Evolutionary conservation across 768 basidiomycete species (phyloP).

Genomic region (Solioccasus polychromus): DNA sequence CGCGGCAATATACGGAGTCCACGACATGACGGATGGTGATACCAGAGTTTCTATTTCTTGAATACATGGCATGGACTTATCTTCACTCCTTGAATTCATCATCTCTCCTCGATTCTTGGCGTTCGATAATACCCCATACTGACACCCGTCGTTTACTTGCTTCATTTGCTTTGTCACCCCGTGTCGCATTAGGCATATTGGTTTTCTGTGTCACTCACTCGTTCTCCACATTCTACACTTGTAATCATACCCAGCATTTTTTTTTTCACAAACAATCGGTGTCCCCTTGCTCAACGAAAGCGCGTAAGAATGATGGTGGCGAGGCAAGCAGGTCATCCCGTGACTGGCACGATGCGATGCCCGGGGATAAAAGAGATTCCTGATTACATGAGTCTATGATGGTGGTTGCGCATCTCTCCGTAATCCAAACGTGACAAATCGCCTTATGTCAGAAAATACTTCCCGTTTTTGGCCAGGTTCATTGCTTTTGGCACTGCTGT

Average conservation of each 20-base stretch:
- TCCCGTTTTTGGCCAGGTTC: slow-evolving; percentile 57
- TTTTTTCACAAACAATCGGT: not conserved
- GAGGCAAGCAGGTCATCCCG: not conserved
- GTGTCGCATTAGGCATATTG: too few species aligned
- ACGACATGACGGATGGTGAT: slow-evolving; percentile 6
- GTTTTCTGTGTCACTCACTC: slow-evolving; percentile 2
- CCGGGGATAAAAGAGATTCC: not conserved
- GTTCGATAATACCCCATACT: slow-evolving; percentile 17
- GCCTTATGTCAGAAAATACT: slow-evolving; percentile 84
- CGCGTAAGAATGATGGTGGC: slow-evolving; percentile 12
- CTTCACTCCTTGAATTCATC: slow-evolving; percentile 10
- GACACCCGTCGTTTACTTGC: not conserved
- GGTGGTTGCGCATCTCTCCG: slow-evolving; percentile 58
- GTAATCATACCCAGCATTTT: too few species aligned
- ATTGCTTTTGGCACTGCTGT: slow-evolving; percentile 38
- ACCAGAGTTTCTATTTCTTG: slow-evolving; percentile 17
- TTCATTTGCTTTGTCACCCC: not conserved
- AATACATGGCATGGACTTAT: slow-evolving; percentile 6
- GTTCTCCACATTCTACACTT: slow-evolving; percentile 10
- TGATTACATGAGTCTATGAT: slow-evolving; percentile 12
- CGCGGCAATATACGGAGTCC: slow-evolving; percentile 17
- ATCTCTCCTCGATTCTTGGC: slow-evolving; percentile 3
- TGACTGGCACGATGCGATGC: not conserved
- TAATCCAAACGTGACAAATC: slow-evolving; percentile 87
- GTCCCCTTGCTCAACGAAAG: not conserved